A percentile compares a stretch with the other conserved stretches of the same genome.
phyloP scores from a whole-genome alignment of 2,329 filamentous ascomycete species.

The Penicillium digitatum region DNA sequence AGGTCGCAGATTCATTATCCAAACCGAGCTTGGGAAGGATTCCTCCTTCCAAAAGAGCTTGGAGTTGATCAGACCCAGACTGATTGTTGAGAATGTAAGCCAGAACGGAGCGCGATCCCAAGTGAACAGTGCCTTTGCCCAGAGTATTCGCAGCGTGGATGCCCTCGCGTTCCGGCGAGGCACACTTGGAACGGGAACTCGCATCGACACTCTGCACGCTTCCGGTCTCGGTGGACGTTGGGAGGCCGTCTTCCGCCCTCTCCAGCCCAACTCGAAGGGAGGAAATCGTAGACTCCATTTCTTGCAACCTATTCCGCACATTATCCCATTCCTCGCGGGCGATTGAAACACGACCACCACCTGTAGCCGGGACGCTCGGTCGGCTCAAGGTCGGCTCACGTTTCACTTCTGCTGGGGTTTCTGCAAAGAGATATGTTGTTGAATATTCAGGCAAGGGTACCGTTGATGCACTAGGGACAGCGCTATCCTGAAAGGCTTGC shows the following conservation, averaged over 20 bases:
- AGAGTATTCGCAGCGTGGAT: conserved; percentile 59
- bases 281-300: conserved; percentile 43
- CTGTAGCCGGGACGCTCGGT: conserved; percentile 12
- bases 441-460: conserved; percentile 10
- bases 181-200: conserved; percentile 31
- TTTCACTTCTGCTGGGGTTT: conserved; percentile 24
- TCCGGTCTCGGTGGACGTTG: conserved; percentile 25
- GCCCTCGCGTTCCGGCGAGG: conserved; percentile 49
- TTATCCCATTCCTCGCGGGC: conserved; percentile 45
- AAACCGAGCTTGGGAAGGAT: conserved; percentile 60
- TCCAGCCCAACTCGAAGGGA: conserved; percentile 40
- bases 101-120: conserved; percentile 59
- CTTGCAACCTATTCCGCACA: conserved; percentile 40
- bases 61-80: conserved; percentile 46
- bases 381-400: conserved; percentile 20
- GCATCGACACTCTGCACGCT: conserved; percentile 33
- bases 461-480: conserved; percentile 12
- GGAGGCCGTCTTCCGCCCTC: conserved; percentile 32
- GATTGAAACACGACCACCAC: conserved; percentile 35
- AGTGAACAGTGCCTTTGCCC: conserved; percentile 58
- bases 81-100: conserved; percentile 57
- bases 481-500: conserved; percentile 25
- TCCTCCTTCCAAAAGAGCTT: conserved; percentile 57
- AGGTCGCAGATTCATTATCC: conserved; percentile 62
- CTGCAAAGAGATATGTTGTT: conserved; percentile 15